Evolutionary conservation across 1,139 yeast genomes (phyloP), one percentile per base, ranked within the genome.

Genomic region (Hyphopichia wangnamkhiaoensis): DNA sequence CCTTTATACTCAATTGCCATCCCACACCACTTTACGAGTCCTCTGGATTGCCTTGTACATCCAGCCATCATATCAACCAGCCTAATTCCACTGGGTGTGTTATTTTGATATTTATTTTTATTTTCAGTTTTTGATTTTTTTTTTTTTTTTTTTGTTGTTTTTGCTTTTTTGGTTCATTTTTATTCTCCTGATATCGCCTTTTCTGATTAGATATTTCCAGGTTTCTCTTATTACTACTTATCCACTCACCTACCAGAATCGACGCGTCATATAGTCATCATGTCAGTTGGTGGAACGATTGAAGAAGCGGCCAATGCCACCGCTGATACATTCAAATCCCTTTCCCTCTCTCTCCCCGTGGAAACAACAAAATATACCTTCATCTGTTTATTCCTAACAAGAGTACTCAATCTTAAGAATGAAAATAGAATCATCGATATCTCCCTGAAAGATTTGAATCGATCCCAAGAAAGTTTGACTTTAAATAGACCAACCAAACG

Each of bases 361-460:
- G 65, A 61, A 39, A 50, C 60, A 30, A 49, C 52, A 19, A 58
- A 54, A 40, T 60, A 60, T 47, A 44, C 58, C 29, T 56, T 58
- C 38, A 53, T 61, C 36, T 49, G 54, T 35, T 49, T 52, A 45
- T 53, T 61, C 35, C 48, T 62, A 29, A 40, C 53, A 17, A 48
- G 54, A 12, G 51, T 56, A 4, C 44, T 59, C 30, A 59, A 57
- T 37, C 40, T 60, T 27, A 43, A 46, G 10, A 49, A 52, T 31
- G 49, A 44, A 29, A 32, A 37, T 12, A 37, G 26, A 14, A 47
- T 47, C 23, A 28, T n/a, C n/a, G n/a, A n/a, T n/a, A n/a, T n/a
- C n/a, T 46, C 16, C 31, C 30, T 25, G 38, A 34, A 12, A 28
- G 17, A 29, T 29, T 10, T 15, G 4, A n/a, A n/a, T n/a, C 23